These are phyloP conservation scores for Myxozyma neglecta DNA, from an alignment of 805 yeast genomes.

Conservation along the genomic window DNA sequence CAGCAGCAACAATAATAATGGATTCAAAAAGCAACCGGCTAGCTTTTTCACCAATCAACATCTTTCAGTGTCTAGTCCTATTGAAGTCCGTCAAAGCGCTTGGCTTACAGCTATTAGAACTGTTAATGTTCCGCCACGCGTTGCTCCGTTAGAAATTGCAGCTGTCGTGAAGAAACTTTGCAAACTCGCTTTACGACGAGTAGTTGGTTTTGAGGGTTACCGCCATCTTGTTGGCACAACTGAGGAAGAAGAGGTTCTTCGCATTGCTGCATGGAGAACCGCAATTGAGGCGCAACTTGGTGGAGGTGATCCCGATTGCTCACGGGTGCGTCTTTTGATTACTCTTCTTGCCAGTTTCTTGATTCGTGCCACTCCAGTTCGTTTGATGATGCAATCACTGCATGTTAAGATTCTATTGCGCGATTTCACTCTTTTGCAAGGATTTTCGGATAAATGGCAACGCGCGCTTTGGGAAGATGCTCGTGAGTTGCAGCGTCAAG, in stretches of 20 bases:
- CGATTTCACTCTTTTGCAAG: conserved; percentile 26
- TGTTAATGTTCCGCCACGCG: conserved; percentile 34
- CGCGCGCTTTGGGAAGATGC: conserved; percentile 37
- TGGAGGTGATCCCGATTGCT: conserved; percentile 41
- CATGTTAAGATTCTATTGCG: conserved; percentile 37
- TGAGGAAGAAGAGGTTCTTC: conserved; percentile 21
- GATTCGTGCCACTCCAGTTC: conserved; percentile 33
- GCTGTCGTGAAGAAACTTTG: conserved; percentile 20
- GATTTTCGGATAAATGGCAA: conserved; percentile 19
- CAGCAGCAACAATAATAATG: neutral
- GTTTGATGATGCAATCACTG: conserved; percentile 38
- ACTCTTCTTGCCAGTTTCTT: conserved; percentile 37
- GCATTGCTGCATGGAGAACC: conserved; percentile 29
- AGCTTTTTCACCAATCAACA: conserved; percentile 4
- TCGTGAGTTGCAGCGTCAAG: conserved; percentile 24
- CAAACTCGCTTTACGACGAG: conserved; percentile 30
- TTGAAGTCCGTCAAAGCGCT: conserved; percentile 31
- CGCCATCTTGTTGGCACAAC: conserved; percentile 27
- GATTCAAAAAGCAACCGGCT: conserved; percentile 18
- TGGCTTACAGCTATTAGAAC: conserved; percentile 37
- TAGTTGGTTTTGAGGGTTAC: conserved; percentile 35
- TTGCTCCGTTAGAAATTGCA: conserved; percentile 9
- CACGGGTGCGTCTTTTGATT: conserved; percentile 33
- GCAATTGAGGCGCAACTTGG: conserved; percentile 43
- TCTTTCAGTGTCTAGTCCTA: conserved; percentile 21